Conservation (phyloP, 441 rosid species). For the Corymbia calophylla region DNA sequence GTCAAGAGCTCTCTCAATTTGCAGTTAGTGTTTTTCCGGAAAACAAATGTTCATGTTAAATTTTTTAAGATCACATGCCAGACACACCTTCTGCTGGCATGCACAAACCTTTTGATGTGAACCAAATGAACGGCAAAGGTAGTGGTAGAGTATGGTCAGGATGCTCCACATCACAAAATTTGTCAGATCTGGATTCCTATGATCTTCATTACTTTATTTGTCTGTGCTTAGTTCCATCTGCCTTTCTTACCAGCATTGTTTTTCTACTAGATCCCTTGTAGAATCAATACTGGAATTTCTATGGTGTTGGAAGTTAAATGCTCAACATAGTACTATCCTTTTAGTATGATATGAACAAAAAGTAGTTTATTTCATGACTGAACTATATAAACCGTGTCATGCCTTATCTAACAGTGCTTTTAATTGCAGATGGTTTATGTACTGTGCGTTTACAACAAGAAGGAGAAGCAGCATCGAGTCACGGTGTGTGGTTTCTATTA, state of each 20-base stretch:
- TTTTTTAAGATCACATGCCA: background rate
- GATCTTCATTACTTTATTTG: background rate
- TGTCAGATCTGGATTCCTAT: background rate
- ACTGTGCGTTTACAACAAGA: background rate
- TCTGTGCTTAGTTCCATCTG: background rate
- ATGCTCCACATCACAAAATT: background rate
- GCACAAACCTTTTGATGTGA: background rate
- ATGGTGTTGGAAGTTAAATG: background rate
- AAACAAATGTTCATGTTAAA: background rate
- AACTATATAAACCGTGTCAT: rapidly evolving
- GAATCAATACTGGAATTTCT: background rate
- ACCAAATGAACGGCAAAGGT: background rate
- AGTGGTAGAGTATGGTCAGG: background rate
- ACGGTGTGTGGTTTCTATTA: background rate
- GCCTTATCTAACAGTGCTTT: background rate
- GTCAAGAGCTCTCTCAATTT: background rate
- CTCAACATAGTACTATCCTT: background rate
- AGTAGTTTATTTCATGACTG: rapidly evolving
- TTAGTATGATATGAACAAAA: background rate
- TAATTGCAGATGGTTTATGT: background rate
- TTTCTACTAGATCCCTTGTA: background rate
- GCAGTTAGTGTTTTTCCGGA: background rate
- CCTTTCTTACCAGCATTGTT: background rate
- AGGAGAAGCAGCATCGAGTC: background rate
- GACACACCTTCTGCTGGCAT: background rate